Conservation (phyloP, 345 rosid species). For the Citrus reticulata region DNA sequence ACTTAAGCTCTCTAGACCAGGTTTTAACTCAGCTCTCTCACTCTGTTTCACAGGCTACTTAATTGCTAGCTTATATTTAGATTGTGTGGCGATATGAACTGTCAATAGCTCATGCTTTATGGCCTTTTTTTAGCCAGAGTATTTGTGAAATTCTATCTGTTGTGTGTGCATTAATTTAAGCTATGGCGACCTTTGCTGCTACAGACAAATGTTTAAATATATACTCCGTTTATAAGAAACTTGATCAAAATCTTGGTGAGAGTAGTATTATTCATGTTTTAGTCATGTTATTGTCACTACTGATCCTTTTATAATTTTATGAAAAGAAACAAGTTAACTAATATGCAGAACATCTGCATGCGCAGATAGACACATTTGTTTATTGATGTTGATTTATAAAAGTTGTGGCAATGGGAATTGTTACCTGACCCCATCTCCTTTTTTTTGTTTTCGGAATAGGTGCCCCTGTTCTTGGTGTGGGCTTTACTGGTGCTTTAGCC, state of each 20-base stretch:
- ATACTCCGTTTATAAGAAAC: neutral
- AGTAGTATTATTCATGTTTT: neutral
- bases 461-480: conserved; percentile 75
- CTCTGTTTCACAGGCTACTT: neutral
- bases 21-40: conserved; percentile 20
- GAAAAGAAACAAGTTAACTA: neutral
- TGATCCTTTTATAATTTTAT: neutral
- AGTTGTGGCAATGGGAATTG: neutral
- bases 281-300: neutral
- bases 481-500: conserved; percentile 78
- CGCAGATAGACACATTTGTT: neutral
- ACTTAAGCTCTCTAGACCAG: conserved; percentile 76
- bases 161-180: neutral
- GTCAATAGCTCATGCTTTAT: neutral
- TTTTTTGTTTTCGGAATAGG: conserved; percentile 35
- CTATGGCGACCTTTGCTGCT: neutral
- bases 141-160: neutral
- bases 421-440: neutral
- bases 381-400: neutral
- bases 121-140: neutral
- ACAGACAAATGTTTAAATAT: neutral
- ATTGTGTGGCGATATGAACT: neutral
- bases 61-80: neutral
- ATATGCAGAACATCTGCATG: neutral
- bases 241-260: neutral